Evolutionary conservation across 2,329 filamentous ascomycete genomes (phyloP).

Genomic region (Botrytis porri): DNA sequence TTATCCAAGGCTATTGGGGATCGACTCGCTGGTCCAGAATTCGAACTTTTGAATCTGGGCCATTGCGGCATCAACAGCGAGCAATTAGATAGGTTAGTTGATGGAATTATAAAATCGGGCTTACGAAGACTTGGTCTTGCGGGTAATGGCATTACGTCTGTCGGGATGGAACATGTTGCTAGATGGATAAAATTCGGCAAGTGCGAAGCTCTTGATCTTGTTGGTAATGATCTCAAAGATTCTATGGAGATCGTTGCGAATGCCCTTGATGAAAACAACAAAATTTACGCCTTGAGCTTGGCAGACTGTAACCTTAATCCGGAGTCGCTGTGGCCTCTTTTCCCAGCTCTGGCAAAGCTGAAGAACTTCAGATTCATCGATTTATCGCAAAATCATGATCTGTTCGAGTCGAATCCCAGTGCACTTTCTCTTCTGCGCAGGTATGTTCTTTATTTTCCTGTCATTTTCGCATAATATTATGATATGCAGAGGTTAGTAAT

Average conservation of each 20-base stretch:
- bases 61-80: slow-evolving; percentile 71
- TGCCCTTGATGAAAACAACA: slow-evolving; percentile 51
- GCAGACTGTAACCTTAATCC: slow-evolving; percentile 81
- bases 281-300: slow-evolving; percentile 78
- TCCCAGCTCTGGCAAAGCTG: slow-evolving; percentile 70
- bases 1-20: slow-evolving; percentile 74
- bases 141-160: slow-evolving; percentile 71
- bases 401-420: slow-evolving; percentile 73
- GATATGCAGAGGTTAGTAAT: slow-evolving; percentile 11
- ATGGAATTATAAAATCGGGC: slow-evolving; percentile 75
- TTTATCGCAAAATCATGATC: slow-evolving; percentile 79
- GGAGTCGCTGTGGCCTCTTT: slow-evolving; percentile 66
- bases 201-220: slow-evolving; percentile 86
- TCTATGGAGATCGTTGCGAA: slow-evolving; percentile 53
- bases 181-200: slow-evolving; percentile 71
- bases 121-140: slow-evolving; percentile 78
- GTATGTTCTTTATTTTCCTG: slow-evolving; percentile 43
- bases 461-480: background rate
- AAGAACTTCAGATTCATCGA: slow-evolving; percentile 83
- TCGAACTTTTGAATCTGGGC: slow-evolving; percentile 81
- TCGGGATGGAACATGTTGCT: slow-evolving; percentile 72
- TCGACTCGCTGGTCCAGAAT: slow-evolving; percentile 68
- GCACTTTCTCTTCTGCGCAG: slow-evolving; percentile 73
- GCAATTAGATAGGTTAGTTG: slow-evolving; percentile 73
- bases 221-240: slow-evolving; percentile 71